Evolutionary conservation across 2,329 filamentous ascomycete species (phyloP).

Genomic region (Claviceps humidiphila): DNA sequence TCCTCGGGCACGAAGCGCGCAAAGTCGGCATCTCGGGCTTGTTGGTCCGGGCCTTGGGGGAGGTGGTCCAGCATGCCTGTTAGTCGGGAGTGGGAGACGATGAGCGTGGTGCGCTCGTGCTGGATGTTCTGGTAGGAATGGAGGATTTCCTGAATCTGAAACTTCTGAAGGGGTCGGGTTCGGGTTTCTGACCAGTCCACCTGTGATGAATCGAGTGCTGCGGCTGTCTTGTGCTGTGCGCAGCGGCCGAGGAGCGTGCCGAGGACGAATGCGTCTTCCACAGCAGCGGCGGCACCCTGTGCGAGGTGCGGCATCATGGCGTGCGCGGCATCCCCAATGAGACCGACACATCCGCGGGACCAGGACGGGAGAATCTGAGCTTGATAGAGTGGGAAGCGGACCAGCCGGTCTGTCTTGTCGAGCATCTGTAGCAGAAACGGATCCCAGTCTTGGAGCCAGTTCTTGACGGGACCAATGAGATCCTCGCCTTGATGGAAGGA

Average conservation of each 20-base stretch:
- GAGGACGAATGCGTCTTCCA: constrained; percentile 14
- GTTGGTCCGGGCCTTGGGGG: constrained; percentile 1
- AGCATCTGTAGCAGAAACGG: constrained; percentile 5
- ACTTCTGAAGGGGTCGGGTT: neutral
- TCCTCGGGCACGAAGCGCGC: neutral
- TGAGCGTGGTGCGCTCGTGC: constrained; percentile 2
- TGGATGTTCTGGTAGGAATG: constrained; percentile 5
- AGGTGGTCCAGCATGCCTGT: constrained; percentile 6
- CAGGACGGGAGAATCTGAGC: constrained; percentile 5
- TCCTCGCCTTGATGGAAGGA: neutral
- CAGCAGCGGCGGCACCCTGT: constrained; percentile 14
- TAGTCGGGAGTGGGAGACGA: constrained; percentile 4
- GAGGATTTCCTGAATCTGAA: neutral
- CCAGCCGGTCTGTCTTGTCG: constrained; percentile 1
- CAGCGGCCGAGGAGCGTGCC: constrained; percentile 15
- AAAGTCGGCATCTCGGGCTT: constrained; percentile 6
- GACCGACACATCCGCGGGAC: constrained; percentile 5
- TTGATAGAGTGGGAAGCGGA: constrained; percentile 6
- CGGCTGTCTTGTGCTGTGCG: neutral
- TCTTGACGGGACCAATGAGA: neutral
- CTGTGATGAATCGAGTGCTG: neutral
- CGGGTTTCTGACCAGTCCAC: too few relatives aligned
- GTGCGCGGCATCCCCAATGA: constrained; percentile 11
- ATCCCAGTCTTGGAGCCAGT: constrained; percentile 4
- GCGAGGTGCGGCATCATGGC: constrained; percentile 13